Percentiles rank a stretch among this genome's conserved stretches.
phyloP scores from a whole-genome alignment of 148 eudicot genomes.

The Limonium bicolor region DNA sequence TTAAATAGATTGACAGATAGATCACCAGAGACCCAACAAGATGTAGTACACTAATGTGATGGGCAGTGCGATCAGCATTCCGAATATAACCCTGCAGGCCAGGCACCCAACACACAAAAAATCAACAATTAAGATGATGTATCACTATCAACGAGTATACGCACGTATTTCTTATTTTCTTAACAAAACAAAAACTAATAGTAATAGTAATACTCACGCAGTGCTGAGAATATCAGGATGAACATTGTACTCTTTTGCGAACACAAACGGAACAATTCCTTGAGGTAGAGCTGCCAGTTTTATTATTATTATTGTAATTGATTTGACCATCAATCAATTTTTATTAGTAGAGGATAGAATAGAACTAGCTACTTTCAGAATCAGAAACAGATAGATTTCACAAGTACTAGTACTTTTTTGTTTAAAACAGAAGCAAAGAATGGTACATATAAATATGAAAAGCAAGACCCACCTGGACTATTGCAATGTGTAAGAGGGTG shows the following conservation, averaged over 20 bases:
- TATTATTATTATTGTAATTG: too few species aligned
- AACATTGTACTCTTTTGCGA: slow-evolving; percentile 7
- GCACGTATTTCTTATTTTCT: background rate
- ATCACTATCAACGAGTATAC: background rate
- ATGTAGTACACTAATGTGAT: slow-evolving; percentile 50
- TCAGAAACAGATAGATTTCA: background rate
- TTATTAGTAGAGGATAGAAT: too few species aligned
- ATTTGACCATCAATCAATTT: too few species aligned
- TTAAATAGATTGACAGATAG: too few species aligned
- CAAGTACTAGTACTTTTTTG: background rate
- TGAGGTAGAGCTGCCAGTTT: slow-evolving; percentile 5
- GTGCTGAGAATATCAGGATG: slow-evolving; percentile 6
- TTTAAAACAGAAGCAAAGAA: background rate
- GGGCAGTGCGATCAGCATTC: slow-evolving; percentile 50
- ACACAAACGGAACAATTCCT: slow-evolving; percentile 5
- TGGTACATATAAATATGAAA: background rate
- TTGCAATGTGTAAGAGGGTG: slow-evolving; percentile 34
- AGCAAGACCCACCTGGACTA: slow-evolving; percentile 27
- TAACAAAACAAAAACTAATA: background rate
- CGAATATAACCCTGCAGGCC: slow-evolving; percentile 52
- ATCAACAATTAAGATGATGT: background rate
- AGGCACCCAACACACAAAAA: background rate
- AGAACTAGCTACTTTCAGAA: too few species aligned
- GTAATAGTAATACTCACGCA: background rate
- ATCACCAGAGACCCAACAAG: slow-evolving; percentile 36